A percentile compares a stretch with the other conserved stretches of the same genome.
Evolutionary conservation across 345 rosid genomes (phyloP).

Genomic region (Diplotaxis tenuifolia): DNA sequence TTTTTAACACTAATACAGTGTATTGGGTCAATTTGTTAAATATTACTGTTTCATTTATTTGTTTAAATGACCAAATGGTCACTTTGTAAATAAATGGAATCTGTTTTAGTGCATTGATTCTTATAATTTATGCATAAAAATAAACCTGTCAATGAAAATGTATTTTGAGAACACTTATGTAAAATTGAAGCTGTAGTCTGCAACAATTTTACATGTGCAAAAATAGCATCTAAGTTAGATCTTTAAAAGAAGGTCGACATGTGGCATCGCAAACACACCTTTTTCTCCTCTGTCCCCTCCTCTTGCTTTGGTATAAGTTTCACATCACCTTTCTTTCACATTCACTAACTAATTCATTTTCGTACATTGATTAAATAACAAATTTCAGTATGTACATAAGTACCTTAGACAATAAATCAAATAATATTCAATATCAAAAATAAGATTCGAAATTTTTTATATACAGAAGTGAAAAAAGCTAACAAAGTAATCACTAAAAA

Average conservation of each 20-base stretch:
- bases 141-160: neutral
- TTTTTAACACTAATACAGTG: neutral
- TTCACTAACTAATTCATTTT: constrained; percentile 18
- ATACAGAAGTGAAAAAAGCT: neutral
- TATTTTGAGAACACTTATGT: neutral
- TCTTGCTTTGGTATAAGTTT: constrained; percentile 30
- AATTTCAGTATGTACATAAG: neutral
- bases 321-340: constrained; percentile 18
- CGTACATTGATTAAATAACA: neutral
- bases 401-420: neutral
- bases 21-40: neutral
- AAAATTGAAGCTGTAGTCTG: neutral
- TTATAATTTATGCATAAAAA: neutral
- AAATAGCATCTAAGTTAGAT: constrained; percentile 31
- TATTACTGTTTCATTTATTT: neutral
- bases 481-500: constrained; percentile 13
- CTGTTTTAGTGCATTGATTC: neutral
- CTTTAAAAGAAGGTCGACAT: constrained; percentile 22
- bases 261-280: constrained; percentile 34
- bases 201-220: constrained; percentile 1
- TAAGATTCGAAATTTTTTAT: neutral
- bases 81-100: neutral
- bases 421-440: neutral
- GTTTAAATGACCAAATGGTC: neutral
- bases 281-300: constrained; percentile 36